phyloP scores from a whole-genome alignment of 2,329 filamentous ascomycete species.

The Colletotrichum filicis region DNA sequence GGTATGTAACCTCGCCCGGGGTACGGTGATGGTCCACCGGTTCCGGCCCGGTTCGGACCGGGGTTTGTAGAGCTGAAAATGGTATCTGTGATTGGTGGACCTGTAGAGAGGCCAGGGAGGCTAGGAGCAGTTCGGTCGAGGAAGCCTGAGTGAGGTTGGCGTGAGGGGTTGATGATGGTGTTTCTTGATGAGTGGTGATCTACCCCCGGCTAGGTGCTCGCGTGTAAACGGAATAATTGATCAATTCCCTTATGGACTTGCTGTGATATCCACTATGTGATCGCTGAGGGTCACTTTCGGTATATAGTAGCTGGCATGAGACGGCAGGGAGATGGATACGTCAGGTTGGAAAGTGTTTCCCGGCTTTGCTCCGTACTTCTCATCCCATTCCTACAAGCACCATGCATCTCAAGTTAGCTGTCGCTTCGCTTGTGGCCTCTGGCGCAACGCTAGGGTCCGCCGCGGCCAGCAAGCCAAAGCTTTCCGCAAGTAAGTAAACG shows the following conservation, averaged over 20 bases:
- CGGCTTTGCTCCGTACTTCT: background rate
- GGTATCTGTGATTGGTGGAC: conserved; percentile 19
- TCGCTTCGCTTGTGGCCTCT: conserved; percentile 21
- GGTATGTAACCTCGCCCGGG: conserved; percentile 28
- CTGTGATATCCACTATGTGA: background rate
- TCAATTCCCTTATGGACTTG: background rate
- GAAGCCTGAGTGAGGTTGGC: conserved; percentile 1
- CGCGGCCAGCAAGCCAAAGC: conserved; percentile 11
- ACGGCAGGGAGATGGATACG: background rate
- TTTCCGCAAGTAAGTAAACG: conserved; percentile 8
- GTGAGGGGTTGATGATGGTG: background rate
- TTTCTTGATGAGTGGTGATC: background rate
- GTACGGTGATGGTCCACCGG: conserved; percentile 21
- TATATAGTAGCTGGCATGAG: background rate
- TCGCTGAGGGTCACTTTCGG: background rate
- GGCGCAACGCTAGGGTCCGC: conserved; percentile 20
- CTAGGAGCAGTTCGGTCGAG: background rate
- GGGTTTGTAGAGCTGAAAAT: background rate
- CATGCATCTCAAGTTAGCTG: conserved; percentile 10
- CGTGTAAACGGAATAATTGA: background rate
- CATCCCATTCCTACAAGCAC: background rate
- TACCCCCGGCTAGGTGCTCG: background rate
- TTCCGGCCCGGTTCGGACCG: conserved; percentile 26
- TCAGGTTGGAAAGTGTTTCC: background rate
- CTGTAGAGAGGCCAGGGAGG: background rate